These are phyloP conservation scores for Evansstolkia leycettana DNA, from an alignment of 495 filamentous ascomycete genomes.

Conservation along the genomic window DNA sequence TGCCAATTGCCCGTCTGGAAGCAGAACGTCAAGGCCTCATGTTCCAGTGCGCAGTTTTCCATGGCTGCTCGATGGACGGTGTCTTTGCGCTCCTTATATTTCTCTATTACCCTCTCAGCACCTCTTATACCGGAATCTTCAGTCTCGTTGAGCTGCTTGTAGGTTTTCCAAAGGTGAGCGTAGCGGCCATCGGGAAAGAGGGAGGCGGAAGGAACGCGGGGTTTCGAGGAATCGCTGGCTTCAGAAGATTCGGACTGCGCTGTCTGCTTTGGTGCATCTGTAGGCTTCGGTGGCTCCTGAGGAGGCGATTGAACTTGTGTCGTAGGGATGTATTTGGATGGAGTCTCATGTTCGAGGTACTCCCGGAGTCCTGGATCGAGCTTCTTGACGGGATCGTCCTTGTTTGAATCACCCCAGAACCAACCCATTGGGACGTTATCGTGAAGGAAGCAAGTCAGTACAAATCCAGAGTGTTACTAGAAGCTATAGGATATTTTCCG, in stretches of 20 bases:
- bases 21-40: constrained; percentile 62
- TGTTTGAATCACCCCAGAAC: constrained; percentile 46
- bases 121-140: constrained; percentile 43
- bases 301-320: constrained; percentile 13
- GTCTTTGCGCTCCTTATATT: constrained; percentile 68
- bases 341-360: constrained; percentile 74
- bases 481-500: no score
- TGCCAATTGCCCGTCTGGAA: constrained; percentile 50
- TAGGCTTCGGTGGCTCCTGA: constrained; percentile 8
- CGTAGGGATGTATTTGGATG: constrained; percentile 54
- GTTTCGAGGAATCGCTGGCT: constrained; percentile 18
- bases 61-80: constrained; percentile 70
- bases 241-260: constrained; percentile 8
- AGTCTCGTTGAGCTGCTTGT: constrained; percentile 52
- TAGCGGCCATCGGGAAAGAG: constrained; percentile 76
- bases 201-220: constrained; percentile 43
- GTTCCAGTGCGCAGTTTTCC: constrained; percentile 87
- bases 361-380: constrained; percentile 77
- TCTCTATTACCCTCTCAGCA: constrained; percentile 65
- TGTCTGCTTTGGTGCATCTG: constrained; percentile 7
- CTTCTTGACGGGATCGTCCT: constrained; percentile 60
- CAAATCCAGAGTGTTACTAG: no score
- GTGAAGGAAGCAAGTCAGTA: no score
- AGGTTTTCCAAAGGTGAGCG: constrained; percentile 84
- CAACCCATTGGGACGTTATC: constrained; percentile 62